Conservation (phyloP, 2,329 filamentous ascomycete species). For the Fusarium denticulatum region DNA sequence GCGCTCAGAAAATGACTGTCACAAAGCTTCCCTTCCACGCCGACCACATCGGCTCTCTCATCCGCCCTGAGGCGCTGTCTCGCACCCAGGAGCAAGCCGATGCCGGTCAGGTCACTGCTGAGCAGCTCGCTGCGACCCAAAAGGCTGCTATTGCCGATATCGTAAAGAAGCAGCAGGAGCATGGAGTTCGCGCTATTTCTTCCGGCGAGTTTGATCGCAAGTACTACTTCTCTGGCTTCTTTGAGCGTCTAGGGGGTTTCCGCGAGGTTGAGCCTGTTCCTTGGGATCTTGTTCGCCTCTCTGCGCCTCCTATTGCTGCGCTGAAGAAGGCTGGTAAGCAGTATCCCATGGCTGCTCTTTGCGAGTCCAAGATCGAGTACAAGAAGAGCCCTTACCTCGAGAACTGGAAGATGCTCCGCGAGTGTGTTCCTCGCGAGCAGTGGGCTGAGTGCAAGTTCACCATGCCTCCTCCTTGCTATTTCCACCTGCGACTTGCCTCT, state of each 20-base stretch:
- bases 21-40: conserved; percentile 69
- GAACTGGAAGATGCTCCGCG: conserved; percentile 53
- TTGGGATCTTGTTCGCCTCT: conserved; percentile 50
- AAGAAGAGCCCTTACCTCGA: conserved; percentile 54
- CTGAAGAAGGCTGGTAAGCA: conserved; percentile 51
- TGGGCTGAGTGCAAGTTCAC: conserved; percentile 75
- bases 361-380: conserved; percentile 55
- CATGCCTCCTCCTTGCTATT: conserved; percentile 73
- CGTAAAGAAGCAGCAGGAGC: conserved; percentile 70
- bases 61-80: conserved; percentile 71
- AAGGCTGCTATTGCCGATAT: conserved; percentile 71
- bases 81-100: conserved; percentile 60
- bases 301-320: conserved; percentile 53
- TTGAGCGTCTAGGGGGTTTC: conserved; percentile 57
- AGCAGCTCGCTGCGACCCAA: conserved; percentile 65
- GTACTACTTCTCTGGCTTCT: conserved; percentile 61
- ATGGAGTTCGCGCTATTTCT: conserved; percentile 71
- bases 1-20: conserved; percentile 38
- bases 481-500: conserved; percentile 64
- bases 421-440: conserved; percentile 63
- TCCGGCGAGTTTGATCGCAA: conserved; percentile 74
- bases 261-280: conserved; percentile 51
- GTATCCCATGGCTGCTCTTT: conserved; percentile 53
- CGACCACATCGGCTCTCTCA: conserved; percentile 77
- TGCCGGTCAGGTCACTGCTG: conserved; percentile 54